A percentile compares a stretch with the other conserved stretches of the same genome.
Conservation (phyloP, 345 rosid species). For the Salix viminalis region DNA sequence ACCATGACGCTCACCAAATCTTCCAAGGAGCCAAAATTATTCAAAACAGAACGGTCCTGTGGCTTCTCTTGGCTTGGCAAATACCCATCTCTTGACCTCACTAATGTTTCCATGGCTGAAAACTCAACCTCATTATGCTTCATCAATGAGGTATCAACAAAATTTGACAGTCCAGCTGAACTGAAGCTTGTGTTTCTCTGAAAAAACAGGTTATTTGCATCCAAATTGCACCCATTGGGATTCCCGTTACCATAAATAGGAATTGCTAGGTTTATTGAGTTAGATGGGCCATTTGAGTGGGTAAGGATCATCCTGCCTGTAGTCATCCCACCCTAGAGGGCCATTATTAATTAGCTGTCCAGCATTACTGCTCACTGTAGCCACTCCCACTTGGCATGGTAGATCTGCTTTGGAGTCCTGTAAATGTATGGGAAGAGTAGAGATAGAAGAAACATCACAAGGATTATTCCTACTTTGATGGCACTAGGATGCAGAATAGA, state of each 20-base stretch:
- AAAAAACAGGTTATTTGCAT: constrained; percentile 32
- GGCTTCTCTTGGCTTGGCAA: constrained; percentile 40
- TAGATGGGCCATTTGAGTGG: constrained; percentile 21
- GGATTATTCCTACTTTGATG: too few relatives aligned
- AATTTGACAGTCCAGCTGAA: constrained; percentile 31
- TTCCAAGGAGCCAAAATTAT: constrained; percentile 59
- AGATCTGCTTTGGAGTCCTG: too few relatives aligned
- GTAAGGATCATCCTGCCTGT: background rate
- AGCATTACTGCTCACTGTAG: too few relatives aligned
- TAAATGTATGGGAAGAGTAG: too few relatives aligned
- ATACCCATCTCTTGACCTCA: constrained; percentile 42
- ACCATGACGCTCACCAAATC: constrained; percentile 55
- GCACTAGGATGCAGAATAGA: too few relatives aligned
- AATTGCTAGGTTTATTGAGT: constrained; percentile 30
- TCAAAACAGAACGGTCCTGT: constrained; percentile 41
- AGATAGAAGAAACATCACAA: too few relatives aligned
- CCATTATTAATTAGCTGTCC: too few relatives aligned
- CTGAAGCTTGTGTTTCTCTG: constrained; percentile 36
- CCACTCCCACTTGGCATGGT: too few relatives aligned
- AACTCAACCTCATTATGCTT: constrained; percentile 34
- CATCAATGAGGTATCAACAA: constrained; percentile 31
- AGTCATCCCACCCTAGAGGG: too few relatives aligned
- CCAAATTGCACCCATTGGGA: constrained; percentile 31
- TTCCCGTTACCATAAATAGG: constrained; percentile 28
- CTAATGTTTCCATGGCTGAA: constrained; percentile 32